Evolutionary conservation across 495 filamentous ascomycete genomes (phyloP), one percentile per base, ranked within the genome.

Genomic region (Pyrenula massariospora): DNA sequence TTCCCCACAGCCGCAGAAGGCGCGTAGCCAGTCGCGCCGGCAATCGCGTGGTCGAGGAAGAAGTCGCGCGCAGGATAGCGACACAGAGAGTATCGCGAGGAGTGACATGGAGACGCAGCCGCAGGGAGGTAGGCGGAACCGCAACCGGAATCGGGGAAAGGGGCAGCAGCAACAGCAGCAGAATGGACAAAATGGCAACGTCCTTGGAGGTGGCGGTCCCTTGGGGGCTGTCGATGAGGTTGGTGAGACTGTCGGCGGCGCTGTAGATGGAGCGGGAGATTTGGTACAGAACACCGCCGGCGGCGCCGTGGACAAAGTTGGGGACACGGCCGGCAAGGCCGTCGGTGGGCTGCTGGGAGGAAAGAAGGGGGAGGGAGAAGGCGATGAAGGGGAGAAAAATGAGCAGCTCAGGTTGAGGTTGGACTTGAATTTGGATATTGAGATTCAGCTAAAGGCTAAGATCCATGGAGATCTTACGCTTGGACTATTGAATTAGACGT

Each of bases 381-480:
- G 69, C 49, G 57, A 59, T 3, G 67, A 59, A 3, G 71, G 68
- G 10, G 78, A 77, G 22, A 79, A 76, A 52, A 83, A 84, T 62
- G 85, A 92, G 67, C 85, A 91, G 67, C 69, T 96, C 58, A 77
- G 81, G 61, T 62, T 96, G 72, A 69, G 91, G 54, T 68, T 96
- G 55, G 89, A 95, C 66, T 66, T 95, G 53, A 94, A 95, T 70
- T 71, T 96, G 52, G 91, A 96, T 66, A 81, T 95, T 60, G 87
- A 94, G 75, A 84, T 95, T 25, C 84, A 90, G 66, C 73, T 96
- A 1, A 94, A 94, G 80, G 91, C 91, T 20, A 87, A 88, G 73
- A 93, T 96, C 66, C 87, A 92, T 63, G 89, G 91, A 69, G 91
- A 95, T 75, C 73, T 95, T 63, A 93, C 88, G 47, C 66, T 96